Percentiles rank a stretch among this genome's conserved stretches.
These are phyloP conservation scores for Penicillium sp. DNA, from an alignment of 2,329 filamentous ascomycete species.

Conservation along the genomic window DNA sequence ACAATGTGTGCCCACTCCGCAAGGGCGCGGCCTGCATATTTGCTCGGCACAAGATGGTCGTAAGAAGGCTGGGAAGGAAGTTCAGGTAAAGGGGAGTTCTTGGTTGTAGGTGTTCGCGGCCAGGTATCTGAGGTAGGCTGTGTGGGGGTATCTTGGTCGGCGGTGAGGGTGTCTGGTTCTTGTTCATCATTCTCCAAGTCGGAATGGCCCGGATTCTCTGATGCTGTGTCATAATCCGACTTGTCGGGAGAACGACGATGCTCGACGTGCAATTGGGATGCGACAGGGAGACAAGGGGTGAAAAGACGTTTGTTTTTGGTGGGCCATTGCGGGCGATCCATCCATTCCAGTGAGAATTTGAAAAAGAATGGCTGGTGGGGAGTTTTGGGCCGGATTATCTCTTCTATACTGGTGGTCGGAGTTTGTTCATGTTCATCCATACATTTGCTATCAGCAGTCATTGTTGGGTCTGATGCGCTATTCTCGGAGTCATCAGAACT, in stretches of 20 bases:
- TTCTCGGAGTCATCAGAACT: slow-evolving; percentile 38
- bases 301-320: slow-evolving; percentile 53
- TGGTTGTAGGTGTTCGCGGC: slow-evolving; percentile 16
- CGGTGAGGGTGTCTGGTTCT: slow-evolving; percentile 8
- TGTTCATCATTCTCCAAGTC: slow-evolving; percentile 19
- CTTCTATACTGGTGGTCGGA: slow-evolving; percentile 21
- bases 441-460: slow-evolving; percentile 25
- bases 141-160: slow-evolving; percentile 9
- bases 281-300: slow-evolving; percentile 56
- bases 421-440: slow-evolving; percentile 28
- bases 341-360: slow-evolving; percentile 67
- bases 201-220: slow-evolving; percentile 19
- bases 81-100: slow-evolving; percentile 19
- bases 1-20: slow-evolving; percentile 64
- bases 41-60: slow-evolving; percentile 44
- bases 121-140: slow-evolving; percentile 7
- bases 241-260: slow-evolving; percentile 29
- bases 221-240: slow-evolving; percentile 27
- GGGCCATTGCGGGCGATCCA: slow-evolving; percentile 52
- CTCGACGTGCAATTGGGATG: slow-evolving; percentile 55
- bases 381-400: slow-evolving; percentile 35
- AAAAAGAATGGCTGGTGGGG: slow-evolving; percentile 59
- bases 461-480: slow-evolving; percentile 26
- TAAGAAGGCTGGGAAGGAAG: slow-evolving; percentile 24
- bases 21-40: slow-evolving; percentile 62